These are phyloP conservation scores for Cnidoscolus chayamansa DNA, from an alignment of 441 rosid genomes.

Conservation along the genomic window DNA sequence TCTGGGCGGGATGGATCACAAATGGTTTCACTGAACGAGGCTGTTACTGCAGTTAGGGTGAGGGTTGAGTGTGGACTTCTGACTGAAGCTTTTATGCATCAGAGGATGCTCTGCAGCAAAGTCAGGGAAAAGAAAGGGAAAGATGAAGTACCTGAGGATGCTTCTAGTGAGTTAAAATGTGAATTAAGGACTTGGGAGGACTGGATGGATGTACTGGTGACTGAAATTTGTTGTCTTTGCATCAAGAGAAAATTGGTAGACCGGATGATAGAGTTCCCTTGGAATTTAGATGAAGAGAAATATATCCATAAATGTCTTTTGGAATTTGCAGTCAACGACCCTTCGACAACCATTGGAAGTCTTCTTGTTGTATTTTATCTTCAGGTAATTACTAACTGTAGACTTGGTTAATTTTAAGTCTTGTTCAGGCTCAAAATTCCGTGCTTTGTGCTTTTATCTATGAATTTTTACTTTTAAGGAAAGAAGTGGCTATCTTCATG, in stretches of 20 bases:
- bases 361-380: slow-evolving; percentile 84
- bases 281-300: slow-evolving; percentile 85
- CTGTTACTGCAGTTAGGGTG: slow-evolving; percentile 76
- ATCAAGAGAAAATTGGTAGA: slow-evolving; percentile 78
- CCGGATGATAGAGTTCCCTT: slow-evolving; percentile 83
- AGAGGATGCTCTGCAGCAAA: slow-evolving; percentile 68
- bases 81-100: slow-evolving; percentile 88
- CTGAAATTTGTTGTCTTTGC: slow-evolving; percentile 86
- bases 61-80: slow-evolving; percentile 87
- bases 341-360: slow-evolving; percentile 66
- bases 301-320: slow-evolving; percentile 66
- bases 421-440: not conserved
- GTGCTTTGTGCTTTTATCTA: not conserved
- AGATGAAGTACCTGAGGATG: slow-evolving; percentile 34
- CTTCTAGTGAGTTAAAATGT: slow-evolving; percentile 34
- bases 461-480: not conserved
- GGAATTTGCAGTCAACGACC: slow-evolving; percentile 69
- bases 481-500: not conserved
- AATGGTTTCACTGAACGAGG: slow-evolving; percentile 64
- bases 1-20: slow-evolving; percentile 76
- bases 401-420: slow-evolving; percentile 9
- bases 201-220: slow-evolving; percentile 76
- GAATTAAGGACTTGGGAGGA: slow-evolving; percentile 56
- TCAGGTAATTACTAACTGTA: slow-evolving; percentile 53
- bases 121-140: slow-evolving; percentile 57